A percentile compares a stretch with the other conserved stretches of the same genome.
phyloP scores from a whole-genome alignment of 371 early-diverging fungal genomes.

The Apophysomyces variabilis region DNA sequence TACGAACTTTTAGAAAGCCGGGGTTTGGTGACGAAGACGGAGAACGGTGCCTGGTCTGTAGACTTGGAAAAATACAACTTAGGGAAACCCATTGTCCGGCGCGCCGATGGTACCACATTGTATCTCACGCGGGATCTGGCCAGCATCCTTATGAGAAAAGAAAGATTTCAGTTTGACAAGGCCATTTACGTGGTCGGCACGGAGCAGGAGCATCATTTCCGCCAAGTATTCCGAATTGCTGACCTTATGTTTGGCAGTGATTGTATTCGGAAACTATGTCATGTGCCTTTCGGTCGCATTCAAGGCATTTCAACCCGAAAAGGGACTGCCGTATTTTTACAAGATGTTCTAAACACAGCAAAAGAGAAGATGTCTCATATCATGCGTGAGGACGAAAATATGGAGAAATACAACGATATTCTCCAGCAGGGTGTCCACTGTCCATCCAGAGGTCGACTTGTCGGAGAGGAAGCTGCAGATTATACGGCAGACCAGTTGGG shows the following conservation, averaged over 20 bases:
- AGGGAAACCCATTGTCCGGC: constrained; percentile 77
- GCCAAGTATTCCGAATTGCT: constrained; percentile 90
- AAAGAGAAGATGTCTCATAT: constrained; percentile 85
- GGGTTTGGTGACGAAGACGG: constrained; percentile 55
- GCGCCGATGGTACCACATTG: constrained; percentile 92
- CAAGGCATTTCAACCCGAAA: constrained; percentile 96
- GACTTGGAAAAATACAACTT: constrained; percentile 77
- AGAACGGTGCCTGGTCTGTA: constrained; percentile 76
- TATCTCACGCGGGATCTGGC: constrained; percentile 98
- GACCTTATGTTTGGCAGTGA: constrained; percentile 54
- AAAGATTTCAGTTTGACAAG: constrained; percentile 78
- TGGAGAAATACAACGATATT: constrained; percentile 69
- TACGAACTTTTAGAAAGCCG: constrained; percentile 55
- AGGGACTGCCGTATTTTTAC: constrained; percentile 95
- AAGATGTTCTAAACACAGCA: constrained; percentile 92
- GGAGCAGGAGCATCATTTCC: constrained; percentile 91
- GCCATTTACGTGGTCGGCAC: constrained; percentile 93
- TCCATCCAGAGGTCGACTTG: constrained; percentile 14
- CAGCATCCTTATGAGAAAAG: constrained; percentile 82
- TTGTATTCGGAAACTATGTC: constrained; percentile 53
- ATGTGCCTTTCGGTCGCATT: constrained; percentile 95
- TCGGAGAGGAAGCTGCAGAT: constrained; percentile 44
- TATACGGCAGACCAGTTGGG: constrained; percentile 74
- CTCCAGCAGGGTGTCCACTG: constrained; percentile 31
- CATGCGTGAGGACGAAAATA: constrained; percentile 75